These are phyloP conservation scores for Xylariomycetidae sp. DNA, from an alignment of 2,329 filamentous ascomycete genomes.

Conservation along the genomic window DNA sequence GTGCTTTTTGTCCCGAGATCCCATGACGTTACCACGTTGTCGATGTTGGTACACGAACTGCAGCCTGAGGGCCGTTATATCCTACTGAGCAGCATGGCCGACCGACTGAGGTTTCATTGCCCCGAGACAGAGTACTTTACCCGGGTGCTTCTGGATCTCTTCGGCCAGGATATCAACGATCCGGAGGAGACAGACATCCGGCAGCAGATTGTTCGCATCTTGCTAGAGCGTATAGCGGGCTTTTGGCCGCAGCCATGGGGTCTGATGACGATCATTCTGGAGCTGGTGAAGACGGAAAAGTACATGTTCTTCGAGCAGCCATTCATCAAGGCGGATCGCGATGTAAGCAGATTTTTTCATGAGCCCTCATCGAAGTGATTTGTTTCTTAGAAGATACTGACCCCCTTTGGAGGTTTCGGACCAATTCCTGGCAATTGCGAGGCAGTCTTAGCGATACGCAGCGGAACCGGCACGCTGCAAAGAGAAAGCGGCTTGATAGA, in stretches of 20 bases:
- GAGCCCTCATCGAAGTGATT: no score
- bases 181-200: slow-evolving; percentile 78
- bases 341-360: slow-evolving; percentile 59
- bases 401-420: slow-evolving; percentile 21
- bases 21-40: slow-evolving; percentile 67
- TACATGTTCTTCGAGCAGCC: slow-evolving; percentile 90
- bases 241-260: slow-evolving; percentile 97
- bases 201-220: slow-evolving; percentile 82
- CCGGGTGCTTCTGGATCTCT: slow-evolving; percentile 77
- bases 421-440: slow-evolving; percentile 24
- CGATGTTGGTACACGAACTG: slow-evolving; percentile 71
- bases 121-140: slow-evolving; percentile 91
- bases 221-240: slow-evolving; percentile 82
- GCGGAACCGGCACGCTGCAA: no score
- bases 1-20: slow-evolving; percentile 61
- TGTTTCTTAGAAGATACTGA: no score
- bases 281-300: slow-evolving; percentile 85
- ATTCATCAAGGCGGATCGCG: slow-evolving; percentile 84
- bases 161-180: slow-evolving; percentile 68
- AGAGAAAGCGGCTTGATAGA: no score
- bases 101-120: slow-evolving; percentile 88
- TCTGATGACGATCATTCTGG: slow-evolving; percentile 78
- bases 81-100: slow-evolving; percentile 77
- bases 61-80: slow-evolving; percentile 78
- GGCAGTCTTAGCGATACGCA: no score